Conservation (phyloP, 2,329 filamentous ascomycete species). For the Arthrobotrys pseudoclavata region DNA sequence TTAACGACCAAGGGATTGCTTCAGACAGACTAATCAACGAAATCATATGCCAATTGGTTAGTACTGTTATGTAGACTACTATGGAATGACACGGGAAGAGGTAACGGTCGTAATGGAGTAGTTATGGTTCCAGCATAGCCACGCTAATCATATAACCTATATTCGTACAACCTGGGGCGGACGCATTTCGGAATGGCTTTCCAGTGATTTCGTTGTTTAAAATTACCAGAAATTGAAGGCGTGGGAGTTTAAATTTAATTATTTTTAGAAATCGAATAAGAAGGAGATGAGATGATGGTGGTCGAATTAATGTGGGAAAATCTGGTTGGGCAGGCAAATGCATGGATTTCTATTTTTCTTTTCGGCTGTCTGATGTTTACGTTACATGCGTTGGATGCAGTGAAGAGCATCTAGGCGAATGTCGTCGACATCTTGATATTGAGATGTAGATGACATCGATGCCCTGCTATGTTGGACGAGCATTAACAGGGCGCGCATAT, state of each 20-base stretch:
- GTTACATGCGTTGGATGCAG: conserved; percentile 47
- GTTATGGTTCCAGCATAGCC: conserved; percentile 43
- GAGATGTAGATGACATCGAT: conserved; percentile 22
- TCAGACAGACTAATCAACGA: conserved; percentile 48
- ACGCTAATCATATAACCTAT: conserved; percentile 42
- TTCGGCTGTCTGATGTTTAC: conserved; percentile 51
- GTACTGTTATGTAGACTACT: background rate
- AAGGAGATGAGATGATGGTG: background rate
- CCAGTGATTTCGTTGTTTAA: conserved; percentile 38
- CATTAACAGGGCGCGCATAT: conserved; percentile 23
- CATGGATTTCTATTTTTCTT: conserved; percentile 4
- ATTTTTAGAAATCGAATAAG: conserved; percentile 23
- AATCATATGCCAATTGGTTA: conserved; percentile 15
- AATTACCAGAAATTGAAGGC: conserved; percentile 28
- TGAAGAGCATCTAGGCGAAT: conserved; percentile 46
- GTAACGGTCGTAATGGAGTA: conserved; percentile 22
- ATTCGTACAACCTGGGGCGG: conserved; percentile 27
- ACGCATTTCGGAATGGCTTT: conserved; percentile 53
- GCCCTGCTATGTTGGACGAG: conserved; percentile 4
- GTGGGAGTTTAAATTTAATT: conserved; percentile 17
- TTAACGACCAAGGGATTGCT: conserved; percentile 46
- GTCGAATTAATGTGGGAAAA: background rate
- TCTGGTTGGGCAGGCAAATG: conserved; percentile 26
- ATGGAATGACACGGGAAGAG: conserved; percentile 42
- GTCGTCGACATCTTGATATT: conserved; percentile 32